These are phyloP conservation scores for Trypanosoma brucei DNA, from an alignment of 208 protist species.

Conservation along the genomic window DNA sequence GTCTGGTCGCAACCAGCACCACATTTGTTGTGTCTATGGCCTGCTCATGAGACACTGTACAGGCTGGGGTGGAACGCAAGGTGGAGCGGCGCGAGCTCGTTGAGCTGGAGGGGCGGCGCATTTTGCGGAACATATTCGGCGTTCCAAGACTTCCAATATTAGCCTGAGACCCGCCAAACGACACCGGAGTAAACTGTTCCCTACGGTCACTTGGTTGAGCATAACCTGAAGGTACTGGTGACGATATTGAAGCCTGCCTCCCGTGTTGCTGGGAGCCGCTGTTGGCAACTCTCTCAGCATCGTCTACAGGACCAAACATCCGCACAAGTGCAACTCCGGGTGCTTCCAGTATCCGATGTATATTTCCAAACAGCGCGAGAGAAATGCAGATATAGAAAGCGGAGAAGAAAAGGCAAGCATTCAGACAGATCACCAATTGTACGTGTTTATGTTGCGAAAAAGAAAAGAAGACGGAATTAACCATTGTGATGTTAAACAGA, in stretches of 20 bases:
- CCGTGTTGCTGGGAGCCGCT: no score
- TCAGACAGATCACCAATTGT: no score
- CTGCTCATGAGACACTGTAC: background rate
- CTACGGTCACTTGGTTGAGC: background rate
- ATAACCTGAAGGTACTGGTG: background rate
- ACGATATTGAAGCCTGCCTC: background rate
- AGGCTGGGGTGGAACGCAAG: slow-evolving; percentile 10
- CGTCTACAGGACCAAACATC: no score
- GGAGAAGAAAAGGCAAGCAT: no score
- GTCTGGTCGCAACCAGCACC: slow-evolving; percentile 27
- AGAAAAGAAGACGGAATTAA: no score
- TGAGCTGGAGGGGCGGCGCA: slow-evolving; percentile 4
- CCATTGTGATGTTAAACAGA: no score
- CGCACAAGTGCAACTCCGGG: no score
- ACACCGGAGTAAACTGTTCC: background rate
- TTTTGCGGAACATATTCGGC: slow-evolving; percentile 12
- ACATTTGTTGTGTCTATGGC: slow-evolving; percentile 10
- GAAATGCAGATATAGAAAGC: no score
- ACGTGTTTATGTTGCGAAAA: no score
- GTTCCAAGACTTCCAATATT: slow-evolving; percentile 30
- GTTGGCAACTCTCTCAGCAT: no score
- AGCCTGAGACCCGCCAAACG: slow-evolving; percentile 3
- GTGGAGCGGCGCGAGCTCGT: slow-evolving; percentile 6
- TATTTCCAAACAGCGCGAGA: no score
- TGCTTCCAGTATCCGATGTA: no score